A percentile compares a stretch with the other conserved stretches of the same genome.
phyloP scores from a whole-genome alignment of 257 asterid species.

The Solanum dulcamara region DNA sequence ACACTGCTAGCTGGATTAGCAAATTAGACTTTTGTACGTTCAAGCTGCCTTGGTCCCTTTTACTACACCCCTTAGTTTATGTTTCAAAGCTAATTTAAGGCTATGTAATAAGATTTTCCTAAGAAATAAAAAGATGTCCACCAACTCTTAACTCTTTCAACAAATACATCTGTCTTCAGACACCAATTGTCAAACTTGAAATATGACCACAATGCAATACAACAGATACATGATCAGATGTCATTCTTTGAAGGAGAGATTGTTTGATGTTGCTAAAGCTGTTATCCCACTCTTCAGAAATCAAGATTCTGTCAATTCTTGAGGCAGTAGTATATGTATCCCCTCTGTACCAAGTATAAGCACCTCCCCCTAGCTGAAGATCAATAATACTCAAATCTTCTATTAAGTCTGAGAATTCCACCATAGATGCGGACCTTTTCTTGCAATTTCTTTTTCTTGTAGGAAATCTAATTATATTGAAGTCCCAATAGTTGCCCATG shows the following conservation, averaged over 20 bases:
- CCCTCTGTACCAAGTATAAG: not conserved
- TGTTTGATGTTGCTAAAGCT: not conserved
- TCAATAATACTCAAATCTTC: not conserved
- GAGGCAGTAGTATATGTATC: not conserved
- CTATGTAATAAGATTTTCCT: not conserved
- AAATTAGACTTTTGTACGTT: not conserved
- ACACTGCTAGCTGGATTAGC: not conserved
- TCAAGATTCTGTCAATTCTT: not conserved
- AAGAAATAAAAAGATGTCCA: not conserved
- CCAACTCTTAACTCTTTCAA: not conserved
- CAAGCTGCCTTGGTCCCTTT: not conserved
- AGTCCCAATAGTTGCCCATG: not conserved
- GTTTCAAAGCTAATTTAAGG: not conserved
- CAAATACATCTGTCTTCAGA: not conserved
- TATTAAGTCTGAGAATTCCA: not conserved
- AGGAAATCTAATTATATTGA: not conserved
- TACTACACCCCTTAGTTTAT: not conserved
- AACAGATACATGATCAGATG: not conserved
- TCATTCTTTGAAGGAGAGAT: not conserved
- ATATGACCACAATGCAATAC: not conserved
- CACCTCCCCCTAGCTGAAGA: not conserved
- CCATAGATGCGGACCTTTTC: not conserved
- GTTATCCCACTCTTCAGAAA: not conserved
- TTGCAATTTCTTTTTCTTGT: not conserved
- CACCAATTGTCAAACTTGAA: not conserved